Conservation (phyloP, 306 rosid genomes). For the Quercus suber region DNA sequence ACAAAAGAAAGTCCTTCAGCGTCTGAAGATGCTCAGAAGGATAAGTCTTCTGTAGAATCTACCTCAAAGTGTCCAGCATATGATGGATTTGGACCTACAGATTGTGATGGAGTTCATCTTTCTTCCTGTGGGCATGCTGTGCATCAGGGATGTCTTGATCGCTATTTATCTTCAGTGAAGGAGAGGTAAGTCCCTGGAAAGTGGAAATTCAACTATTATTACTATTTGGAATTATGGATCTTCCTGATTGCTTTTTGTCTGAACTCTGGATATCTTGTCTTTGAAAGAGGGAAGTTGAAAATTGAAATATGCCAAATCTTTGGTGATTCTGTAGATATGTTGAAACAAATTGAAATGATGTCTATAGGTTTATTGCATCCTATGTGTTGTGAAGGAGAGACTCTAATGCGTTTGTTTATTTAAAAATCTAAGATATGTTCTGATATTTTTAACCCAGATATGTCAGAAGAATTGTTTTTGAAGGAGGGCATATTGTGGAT, state of each 20-base stretch:
- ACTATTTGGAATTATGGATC: slow-evolving; percentile 11
- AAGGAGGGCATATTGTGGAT: slow-evolving; percentile 97
- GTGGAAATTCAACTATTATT: not conserved
- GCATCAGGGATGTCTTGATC: slow-evolving; percentile 92
- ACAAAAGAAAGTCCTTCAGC: slow-evolving; percentile 46
- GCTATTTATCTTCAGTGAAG: slow-evolving; percentile 78
- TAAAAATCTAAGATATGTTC: slow-evolving; percentile 11
- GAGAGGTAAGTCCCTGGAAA: slow-evolving; percentile 60
- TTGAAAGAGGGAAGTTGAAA: not conserved
- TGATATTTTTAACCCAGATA: slow-evolving; percentile 47
- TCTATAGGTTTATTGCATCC: not conserved
- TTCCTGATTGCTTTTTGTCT: not conserved
- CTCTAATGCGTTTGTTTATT: not conserved
- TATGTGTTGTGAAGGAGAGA: not conserved
- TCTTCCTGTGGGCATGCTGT: slow-evolving; percentile 99
- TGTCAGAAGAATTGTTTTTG: slow-evolving; percentile 86
- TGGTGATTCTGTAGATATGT: not conserved
- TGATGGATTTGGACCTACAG: slow-evolving; percentile 73
- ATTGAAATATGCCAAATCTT: not conserved
- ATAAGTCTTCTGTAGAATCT: slow-evolving; percentile 47
- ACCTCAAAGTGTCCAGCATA: slow-evolving; percentile 34
- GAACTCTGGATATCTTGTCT: not conserved
- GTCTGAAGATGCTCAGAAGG: slow-evolving; percentile 44
- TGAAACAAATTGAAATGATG: not conserved
- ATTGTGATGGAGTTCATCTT: slow-evolving; percentile 85